A percentile compares a stretch with the other conserved stretches of the same genome.
phyloP scores from a whole-genome alignment of 805 yeast genomes.

The Kodamaea kaohsiungensis region DNA sequence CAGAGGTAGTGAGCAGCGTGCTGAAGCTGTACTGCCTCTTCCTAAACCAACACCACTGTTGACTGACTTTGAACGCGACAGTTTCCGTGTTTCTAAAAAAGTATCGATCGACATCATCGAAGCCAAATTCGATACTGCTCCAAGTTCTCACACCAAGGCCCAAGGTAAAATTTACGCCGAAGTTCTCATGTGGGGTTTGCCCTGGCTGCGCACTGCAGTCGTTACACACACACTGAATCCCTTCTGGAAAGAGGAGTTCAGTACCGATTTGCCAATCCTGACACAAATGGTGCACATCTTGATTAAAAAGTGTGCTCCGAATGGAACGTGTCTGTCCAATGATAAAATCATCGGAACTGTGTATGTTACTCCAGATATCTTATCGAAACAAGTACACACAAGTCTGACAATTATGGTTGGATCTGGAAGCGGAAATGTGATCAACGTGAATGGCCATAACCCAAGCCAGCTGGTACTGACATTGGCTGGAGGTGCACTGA shows the following conservation, averaged over 20 bases:
- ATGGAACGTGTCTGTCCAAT: constrained; percentile 23
- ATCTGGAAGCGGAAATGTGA: constrained; percentile 24
- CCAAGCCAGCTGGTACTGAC: constrained; percentile 1
- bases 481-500: constrained; percentile 7
- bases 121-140: constrained; percentile 49
- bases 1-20: constrained; percentile 20
- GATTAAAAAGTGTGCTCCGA: constrained; percentile 37
- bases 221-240: constrained; percentile 54
- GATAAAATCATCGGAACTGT: constrained; percentile 56
- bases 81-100: constrained; percentile 53
- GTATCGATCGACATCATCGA: constrained; percentile 63
- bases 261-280: constrained; percentile 57
- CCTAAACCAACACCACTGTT: background rate
- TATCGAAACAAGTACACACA: constrained; percentile 33
- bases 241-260: constrained; percentile 82
- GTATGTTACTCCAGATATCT: constrained; percentile 53
- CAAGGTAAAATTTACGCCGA: constrained; percentile 60
- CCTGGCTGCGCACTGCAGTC: constrained; percentile 78
- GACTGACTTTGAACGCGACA: background rate
- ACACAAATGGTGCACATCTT: constrained; percentile 53
- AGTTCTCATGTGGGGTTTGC: constrained; percentile 66
- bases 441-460: constrained; percentile 20
- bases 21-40: background rate
- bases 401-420: constrained; percentile 36
- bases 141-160: constrained; percentile 8